Percentiles rank a stretch among this genome's conserved stretches.
These are phyloP conservation scores for Cyclocybe aegerita DNA, from an alignment of 768 basidiomycete species.

Conservation along the genomic window DNA sequence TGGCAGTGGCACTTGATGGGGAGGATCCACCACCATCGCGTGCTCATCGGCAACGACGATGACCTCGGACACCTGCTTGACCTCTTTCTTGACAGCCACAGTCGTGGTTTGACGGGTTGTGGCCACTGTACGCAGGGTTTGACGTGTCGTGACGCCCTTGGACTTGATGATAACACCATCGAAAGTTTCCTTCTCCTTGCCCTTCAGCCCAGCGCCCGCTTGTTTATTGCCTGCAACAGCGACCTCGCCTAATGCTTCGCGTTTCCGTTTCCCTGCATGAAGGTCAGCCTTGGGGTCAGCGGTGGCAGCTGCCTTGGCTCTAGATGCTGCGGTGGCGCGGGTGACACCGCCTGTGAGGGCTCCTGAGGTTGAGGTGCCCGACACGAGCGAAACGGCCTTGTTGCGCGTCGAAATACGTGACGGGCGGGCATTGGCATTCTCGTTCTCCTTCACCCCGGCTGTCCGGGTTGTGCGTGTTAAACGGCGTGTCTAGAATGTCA, in stretches of 20 bases:
- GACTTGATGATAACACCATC: slow-evolving; percentile 66
- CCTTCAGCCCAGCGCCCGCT: slow-evolving; percentile 38
- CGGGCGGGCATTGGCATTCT: slow-evolving; percentile 72
- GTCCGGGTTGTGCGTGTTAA: slow-evolving; percentile 51
- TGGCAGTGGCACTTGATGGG: slow-evolving; percentile 34
- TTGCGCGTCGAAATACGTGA: slow-evolving; percentile 60
- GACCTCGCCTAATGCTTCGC: slow-evolving; percentile 78
- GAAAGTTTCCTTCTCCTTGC: slow-evolving; percentile 65
- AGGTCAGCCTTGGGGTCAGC: slow-evolving; percentile 44
- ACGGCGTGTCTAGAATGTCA: slow-evolving; percentile 61
- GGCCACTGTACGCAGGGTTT: slow-evolving; percentile 55
- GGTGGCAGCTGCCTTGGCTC: slow-evolving; percentile 45
- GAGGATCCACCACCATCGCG: slow-evolving; percentile 53
- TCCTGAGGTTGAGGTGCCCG: slow-evolving; percentile 34
- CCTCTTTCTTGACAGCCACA: slow-evolving; percentile 28
- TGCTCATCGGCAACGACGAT: slow-evolving; percentile 42
- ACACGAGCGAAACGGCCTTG: slow-evolving; percentile 49
- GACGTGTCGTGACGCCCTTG: slow-evolving; percentile 43
- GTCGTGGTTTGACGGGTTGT: slow-evolving; percentile 36
- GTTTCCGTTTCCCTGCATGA: slow-evolving; percentile 70
- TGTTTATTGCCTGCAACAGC: slow-evolving; percentile 51
- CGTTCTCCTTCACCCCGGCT: slow-evolving; percentile 61
- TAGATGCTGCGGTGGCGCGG: slow-evolving; percentile 54
- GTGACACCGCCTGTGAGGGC: slow-evolving; percentile 38
- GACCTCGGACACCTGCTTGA: slow-evolving; percentile 12